phyloP scores from a whole-genome alignment of 2,329 filamentous ascomycete genomes.

The Nemania sp. region DNA sequence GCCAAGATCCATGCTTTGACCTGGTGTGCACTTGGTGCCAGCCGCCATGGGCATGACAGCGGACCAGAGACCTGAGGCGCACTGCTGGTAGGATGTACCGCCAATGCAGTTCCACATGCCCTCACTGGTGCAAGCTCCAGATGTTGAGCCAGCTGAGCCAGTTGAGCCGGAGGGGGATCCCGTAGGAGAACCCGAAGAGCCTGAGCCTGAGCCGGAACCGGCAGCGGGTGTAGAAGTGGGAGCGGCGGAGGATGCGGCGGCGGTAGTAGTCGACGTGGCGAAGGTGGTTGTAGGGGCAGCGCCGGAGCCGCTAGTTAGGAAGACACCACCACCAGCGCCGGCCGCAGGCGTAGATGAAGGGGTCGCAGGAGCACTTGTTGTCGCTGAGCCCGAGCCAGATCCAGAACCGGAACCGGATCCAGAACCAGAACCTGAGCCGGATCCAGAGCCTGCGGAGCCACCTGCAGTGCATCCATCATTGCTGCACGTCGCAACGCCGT shows the following conservation, averaged over 20 bases:
- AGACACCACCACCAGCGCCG: constrained; percentile 28
- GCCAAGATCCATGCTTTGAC: constrained; percentile 45
- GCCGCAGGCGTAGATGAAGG: constrained; percentile 24
- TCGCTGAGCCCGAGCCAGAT: constrained; percentile 21
- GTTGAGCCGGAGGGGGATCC: no score
- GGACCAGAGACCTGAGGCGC: constrained; percentile 57
- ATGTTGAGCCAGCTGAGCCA: constrained; percentile 29
- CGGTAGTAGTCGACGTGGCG: neutral
- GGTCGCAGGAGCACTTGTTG: constrained; percentile 21
- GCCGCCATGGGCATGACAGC: constrained; percentile 45
- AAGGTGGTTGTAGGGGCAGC: constrained; percentile 1
- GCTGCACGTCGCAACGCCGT: constrained; percentile 40
- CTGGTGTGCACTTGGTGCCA: constrained; percentile 50
- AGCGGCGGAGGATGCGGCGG: constrained; percentile 17
- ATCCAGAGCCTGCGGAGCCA: constrained; percentile 33
- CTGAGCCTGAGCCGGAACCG: constrained; percentile 23
- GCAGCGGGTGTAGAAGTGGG: constrained; percentile 27
- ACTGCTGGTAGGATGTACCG: constrained; percentile 57
- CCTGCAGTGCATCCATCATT: constrained; percentile 28
- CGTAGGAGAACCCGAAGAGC: constrained; percentile 30
- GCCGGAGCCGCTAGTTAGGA: constrained; percentile 26
- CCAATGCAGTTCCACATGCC: constrained; percentile 59
- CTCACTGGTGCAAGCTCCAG: constrained; percentile 51
- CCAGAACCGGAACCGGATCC: constrained; percentile 26
- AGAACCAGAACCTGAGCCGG: constrained; percentile 20